These are phyloP conservation scores for Saccharum hybrid DNA, from an alignment of 202 grass and related monocot genomes.

Conservation along the genomic window DNA sequence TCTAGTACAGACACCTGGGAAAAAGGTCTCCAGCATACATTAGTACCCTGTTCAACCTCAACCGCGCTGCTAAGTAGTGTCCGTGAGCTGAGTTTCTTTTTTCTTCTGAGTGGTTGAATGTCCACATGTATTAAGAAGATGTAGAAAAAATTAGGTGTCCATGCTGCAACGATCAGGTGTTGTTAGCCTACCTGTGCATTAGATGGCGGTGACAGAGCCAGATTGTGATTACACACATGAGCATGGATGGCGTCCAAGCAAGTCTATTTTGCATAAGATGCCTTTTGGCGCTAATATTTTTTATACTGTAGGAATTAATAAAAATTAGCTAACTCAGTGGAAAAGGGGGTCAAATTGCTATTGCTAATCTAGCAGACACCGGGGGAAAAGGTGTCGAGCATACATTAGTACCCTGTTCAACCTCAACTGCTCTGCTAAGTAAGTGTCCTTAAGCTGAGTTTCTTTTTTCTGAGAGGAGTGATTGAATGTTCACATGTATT, in stretches of 20 bases:
- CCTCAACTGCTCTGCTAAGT: neutral
- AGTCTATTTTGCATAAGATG: neutral
- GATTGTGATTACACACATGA: neutral
- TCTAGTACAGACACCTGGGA: neutral
- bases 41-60: neutral
- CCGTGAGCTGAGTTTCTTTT: neutral
- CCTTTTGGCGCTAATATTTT: neutral
- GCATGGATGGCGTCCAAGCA: neutral
- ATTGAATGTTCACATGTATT: neutral
- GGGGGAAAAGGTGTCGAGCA: neutral
- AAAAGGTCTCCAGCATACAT: neutral
- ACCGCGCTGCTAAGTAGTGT: neutral
- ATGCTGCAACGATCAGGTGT: neutral
- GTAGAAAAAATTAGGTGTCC: neutral
- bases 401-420: neutral
- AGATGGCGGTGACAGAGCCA: neutral
- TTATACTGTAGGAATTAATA: neutral
- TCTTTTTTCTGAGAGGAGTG: neutral
- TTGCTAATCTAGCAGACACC: neutral
- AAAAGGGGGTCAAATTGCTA: neutral
- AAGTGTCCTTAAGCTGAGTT: neutral
- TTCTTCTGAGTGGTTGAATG: neutral
- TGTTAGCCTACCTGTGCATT: neutral
- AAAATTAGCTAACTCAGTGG: neutral
- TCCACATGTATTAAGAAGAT: neutral